A percentile compares a stretch with the other conserved stretches of the same genome.
phyloP scores from a whole-genome alignment of 345 rosid species.

The Balakata baccata region DNA sequence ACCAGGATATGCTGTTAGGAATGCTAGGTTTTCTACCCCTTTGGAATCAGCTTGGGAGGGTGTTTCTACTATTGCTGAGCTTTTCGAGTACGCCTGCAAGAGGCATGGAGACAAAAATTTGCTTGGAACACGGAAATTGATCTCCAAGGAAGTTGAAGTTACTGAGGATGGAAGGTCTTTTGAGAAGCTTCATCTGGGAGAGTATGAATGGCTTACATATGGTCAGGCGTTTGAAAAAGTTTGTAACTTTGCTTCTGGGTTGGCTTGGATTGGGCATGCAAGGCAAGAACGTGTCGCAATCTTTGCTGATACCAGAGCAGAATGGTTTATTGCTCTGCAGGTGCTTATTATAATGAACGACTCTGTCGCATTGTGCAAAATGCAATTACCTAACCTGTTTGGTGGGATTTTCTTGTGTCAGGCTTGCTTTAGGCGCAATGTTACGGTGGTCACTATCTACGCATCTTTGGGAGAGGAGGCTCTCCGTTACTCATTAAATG shows the following conservation, averaged over 20 bases:
- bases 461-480: constrained; percentile 96
- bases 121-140: constrained; percentile 73
- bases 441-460: constrained; percentile 89
- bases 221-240: constrained; percentile 57
- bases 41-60: constrained; percentile 73
- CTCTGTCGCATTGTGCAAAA: neutral
- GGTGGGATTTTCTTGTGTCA: constrained; percentile 31
- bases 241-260: constrained; percentile 77
- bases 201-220: constrained; percentile 81
- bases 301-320: constrained; percentile 91
- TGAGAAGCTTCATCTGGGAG: constrained; percentile 95
- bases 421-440: constrained; percentile 90
- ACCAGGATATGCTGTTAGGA: constrained; percentile 67
- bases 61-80: constrained; percentile 76
- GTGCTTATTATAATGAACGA: constrained; percentile 31
- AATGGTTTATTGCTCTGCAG: constrained; percentile 96
- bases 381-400: neutral
- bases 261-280: constrained; percentile 64
- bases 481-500: constrained; percentile 87
- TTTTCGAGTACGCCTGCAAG: constrained; percentile 76
- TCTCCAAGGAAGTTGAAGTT: constrained; percentile 64
- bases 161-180: constrained; percentile 63
- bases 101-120: constrained; percentile 46
- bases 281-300: constrained; percentile 84
- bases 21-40: constrained; percentile 47